A percentile compares a stretch with the other conserved stretches of the same genome.
Evolutionary conservation across 2,329 filamentous ascomycete species (phyloP).

Genomic region (Aspergillus sp.): DNA sequence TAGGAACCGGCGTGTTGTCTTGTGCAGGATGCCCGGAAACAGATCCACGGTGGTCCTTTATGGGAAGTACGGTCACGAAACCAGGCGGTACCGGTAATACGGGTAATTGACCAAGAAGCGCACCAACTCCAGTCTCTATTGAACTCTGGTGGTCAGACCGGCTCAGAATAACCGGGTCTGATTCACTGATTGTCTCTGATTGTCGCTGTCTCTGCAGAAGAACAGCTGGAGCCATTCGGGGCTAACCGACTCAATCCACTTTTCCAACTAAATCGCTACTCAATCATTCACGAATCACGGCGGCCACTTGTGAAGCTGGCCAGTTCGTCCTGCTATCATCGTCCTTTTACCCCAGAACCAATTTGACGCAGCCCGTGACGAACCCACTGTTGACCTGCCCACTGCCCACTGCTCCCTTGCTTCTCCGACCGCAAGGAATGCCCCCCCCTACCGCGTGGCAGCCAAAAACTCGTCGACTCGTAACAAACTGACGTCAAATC

Average conservation of each 20-base stretch:
- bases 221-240: neutral
- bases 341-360: too few species aligned
- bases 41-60: neutral
- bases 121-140: neutral
- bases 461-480: neutral
- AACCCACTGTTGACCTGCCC: neutral
- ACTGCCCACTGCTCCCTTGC: neutral
- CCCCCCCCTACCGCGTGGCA: neutral
- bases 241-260: neutral
- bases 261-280: neutral
- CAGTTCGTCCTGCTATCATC: neutral
- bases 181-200: too few species aligned
- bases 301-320: neutral
- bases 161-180: too few species aligned
- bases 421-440: neutral
- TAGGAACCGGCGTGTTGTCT: neutral
- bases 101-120: neutral
- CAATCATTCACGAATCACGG: neutral
- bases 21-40: neutral
- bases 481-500: neutral
- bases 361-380: neutral
- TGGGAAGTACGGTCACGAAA: neutral
- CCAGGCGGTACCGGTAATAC: neutral
- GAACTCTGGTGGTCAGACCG: too few species aligned
- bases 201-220: neutral